phyloP scores from a whole-genome alignment of 352 stramenopile genomes.

The Phytopythium mirpurense region DNA sequence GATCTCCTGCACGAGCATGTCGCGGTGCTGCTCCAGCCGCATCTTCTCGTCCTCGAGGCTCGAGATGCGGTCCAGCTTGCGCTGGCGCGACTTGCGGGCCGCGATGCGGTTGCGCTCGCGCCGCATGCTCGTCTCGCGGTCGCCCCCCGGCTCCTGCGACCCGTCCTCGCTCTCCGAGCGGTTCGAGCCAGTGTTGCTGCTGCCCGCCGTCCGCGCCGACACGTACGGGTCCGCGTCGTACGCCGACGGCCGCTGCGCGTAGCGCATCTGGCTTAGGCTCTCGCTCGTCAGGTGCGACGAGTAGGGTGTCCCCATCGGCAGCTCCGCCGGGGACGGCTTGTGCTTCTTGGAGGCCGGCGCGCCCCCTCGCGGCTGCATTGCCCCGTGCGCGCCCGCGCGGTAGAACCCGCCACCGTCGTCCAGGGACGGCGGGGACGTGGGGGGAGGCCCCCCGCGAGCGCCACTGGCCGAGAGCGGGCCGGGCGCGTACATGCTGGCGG shows the following conservation, averaged over 20 bases:
- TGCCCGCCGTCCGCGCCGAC: constrained; percentile 23
- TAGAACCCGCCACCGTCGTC: constrained; percentile 42
- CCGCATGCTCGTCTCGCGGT: constrained; percentile 66
- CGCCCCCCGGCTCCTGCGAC: constrained; percentile 44
- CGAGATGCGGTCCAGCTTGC: constrained; percentile 83
- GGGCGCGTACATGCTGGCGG: no score
- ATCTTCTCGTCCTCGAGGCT: constrained; percentile 87
- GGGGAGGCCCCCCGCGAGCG: no score
- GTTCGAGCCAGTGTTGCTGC: constrained; percentile 58
- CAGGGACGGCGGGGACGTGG: constrained; percentile 5
- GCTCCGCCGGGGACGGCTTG: constrained; percentile 35
- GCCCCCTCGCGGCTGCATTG: constrained; percentile 48
- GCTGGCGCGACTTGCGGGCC: constrained; percentile 74
- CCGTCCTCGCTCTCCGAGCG: constrained; percentile 65
- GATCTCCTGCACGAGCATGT: constrained; percentile 86
- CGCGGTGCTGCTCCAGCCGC: constrained; percentile 79
- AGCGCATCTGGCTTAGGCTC: constrained; percentile 57
- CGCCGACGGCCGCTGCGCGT: constrained; percentile 31
- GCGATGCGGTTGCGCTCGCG: constrained; percentile 85
- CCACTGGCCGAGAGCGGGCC: no score
- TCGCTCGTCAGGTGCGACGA: constrained; percentile 40
- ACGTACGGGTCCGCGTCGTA: constrained; percentile 71
- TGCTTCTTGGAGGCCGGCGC: constrained; percentile 54
- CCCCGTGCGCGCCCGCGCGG: constrained; percentile 36
- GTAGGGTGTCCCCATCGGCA: constrained; percentile 4